phyloP scores from a whole-genome alignment of 2,329 filamentous ascomycete genomes.

The Parastagonospora nodorum region DNA sequence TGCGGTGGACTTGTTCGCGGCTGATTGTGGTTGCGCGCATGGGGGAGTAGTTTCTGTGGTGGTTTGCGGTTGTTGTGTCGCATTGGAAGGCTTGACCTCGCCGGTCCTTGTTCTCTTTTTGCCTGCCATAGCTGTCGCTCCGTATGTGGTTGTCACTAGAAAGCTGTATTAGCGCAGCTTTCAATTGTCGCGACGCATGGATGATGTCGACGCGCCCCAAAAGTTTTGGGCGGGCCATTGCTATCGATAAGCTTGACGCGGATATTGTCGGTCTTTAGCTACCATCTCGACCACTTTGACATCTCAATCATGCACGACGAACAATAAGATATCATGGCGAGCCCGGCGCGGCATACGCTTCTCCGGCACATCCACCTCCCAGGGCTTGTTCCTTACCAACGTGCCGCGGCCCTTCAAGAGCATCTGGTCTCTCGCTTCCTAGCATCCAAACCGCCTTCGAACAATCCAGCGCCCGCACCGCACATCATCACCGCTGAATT shows the following conservation, averaged over 20 bases:
- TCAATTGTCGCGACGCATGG: background rate
- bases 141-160: background rate
- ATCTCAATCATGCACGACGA: slow-evolving; percentile 2
- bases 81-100: slow-evolving; percentile 20
- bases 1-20: slow-evolving; percentile 12
- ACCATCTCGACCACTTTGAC: background rate
- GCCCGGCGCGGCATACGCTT: slow-evolving; percentile 57
- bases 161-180: background rate
- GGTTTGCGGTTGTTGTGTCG: background rate
- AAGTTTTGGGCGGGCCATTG: slow-evolving; percentile 5
- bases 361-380: slow-evolving; percentile 65
- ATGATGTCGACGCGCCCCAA: slow-evolving; percentile 11
- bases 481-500: slow-evolving; percentile 81
- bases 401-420: slow-evolving; percentile 62
- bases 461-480: slow-evolving; percentile 60
- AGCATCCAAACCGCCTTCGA: slow-evolving; percentile 60
- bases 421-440: slow-evolving; percentile 63
- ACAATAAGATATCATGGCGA: slow-evolving; percentile 10
- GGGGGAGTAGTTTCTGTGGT: slow-evolving; percentile 17
- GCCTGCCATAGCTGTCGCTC: slow-evolving; percentile 18
- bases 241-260: slow-evolving; percentile 16
- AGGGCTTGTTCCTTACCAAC: slow-evolving; percentile 58
- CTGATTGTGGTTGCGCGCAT: slow-evolving; percentile 14
- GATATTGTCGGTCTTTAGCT: slow-evolving; percentile 6
- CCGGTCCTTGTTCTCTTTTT: slow-evolving; percentile 34